A percentile compares a stretch with the other conserved stretches of the same genome.
phyloP scores from a whole-genome alignment of 306 rosid genomes.

The Fragaria iinumae region DNA sequence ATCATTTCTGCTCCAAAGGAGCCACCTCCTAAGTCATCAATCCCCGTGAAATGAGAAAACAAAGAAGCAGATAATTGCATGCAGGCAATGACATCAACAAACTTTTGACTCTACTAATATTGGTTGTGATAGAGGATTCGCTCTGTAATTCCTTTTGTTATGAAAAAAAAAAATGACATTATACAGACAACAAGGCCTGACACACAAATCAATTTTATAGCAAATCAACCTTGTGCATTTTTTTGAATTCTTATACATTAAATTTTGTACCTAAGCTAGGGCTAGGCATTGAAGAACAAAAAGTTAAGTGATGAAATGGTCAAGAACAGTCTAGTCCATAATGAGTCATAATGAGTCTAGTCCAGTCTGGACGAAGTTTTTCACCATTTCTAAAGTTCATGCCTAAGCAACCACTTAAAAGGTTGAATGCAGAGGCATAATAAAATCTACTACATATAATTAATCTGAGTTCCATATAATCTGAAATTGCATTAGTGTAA shows the following conservation, averaged over 20 bases:
- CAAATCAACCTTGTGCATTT: background rate
- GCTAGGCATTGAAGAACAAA: background rate
- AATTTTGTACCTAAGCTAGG: background rate
- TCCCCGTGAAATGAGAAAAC: background rate
- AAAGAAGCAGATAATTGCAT: background rate
- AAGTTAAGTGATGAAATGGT: background rate
- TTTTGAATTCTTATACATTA: background rate
- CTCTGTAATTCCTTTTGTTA: too few species aligned
- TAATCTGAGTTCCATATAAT: background rate
- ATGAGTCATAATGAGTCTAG: background rate
- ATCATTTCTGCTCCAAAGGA: background rate
- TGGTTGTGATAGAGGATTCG: too few species aligned
- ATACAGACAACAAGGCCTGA: background rate
- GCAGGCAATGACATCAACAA: background rate
- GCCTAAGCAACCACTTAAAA: background rate
- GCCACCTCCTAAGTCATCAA: background rate
- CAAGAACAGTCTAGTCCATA: background rate
- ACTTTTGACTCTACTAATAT: too few species aligned
- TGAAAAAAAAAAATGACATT: background rate
- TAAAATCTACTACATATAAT: background rate
- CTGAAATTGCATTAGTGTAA: background rate
- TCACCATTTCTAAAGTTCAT: background rate
- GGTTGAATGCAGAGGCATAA: background rate
- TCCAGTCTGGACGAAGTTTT: background rate
- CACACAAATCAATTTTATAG: background rate